Percentiles rank a stretch among this genome's conserved stretches.
Evolutionary conservation across 257 asterid genomes (phyloP).

Genomic region (Petunia axillaris): DNA sequence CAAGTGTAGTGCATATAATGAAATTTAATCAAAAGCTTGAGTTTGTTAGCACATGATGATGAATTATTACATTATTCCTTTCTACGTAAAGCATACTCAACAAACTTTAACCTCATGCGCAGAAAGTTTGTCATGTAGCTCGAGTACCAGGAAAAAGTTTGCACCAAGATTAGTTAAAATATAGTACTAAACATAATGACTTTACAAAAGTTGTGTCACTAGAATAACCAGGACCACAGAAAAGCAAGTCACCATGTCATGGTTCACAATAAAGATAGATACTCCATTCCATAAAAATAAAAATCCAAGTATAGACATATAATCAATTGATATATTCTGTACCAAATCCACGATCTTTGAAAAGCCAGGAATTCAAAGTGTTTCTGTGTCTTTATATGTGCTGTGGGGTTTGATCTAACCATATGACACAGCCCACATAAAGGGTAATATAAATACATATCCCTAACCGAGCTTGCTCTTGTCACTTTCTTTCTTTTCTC

Average conservation of each 20-base stretch:
- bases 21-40: not conserved
- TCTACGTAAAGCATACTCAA: not conserved
- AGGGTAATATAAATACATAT: not conserved
- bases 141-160: conserved; percentile 3
- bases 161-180: not conserved
- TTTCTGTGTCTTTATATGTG: not conserved
- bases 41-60: not conserved
- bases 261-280: not conserved
- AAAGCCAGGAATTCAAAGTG: not conserved
- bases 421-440: not conserved
- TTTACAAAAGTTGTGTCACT: not conserved
- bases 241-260: not conserved
- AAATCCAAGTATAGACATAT: not conserved
- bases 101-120: conserved; percentile 23
- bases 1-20: not conserved
- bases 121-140: conserved; percentile 8
- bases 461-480: not conserved
- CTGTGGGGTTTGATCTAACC: not conserved
- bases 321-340: not conserved
- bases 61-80: not conserved
- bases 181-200: not conserved
- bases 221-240: not conserved
- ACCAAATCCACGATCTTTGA: not conserved
- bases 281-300: not conserved
- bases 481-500: not conserved